These are phyloP conservation scores for Russula brevipes DNA, from an alignment of 768 basidiomycete genomes.

Conservation along the genomic window DNA sequence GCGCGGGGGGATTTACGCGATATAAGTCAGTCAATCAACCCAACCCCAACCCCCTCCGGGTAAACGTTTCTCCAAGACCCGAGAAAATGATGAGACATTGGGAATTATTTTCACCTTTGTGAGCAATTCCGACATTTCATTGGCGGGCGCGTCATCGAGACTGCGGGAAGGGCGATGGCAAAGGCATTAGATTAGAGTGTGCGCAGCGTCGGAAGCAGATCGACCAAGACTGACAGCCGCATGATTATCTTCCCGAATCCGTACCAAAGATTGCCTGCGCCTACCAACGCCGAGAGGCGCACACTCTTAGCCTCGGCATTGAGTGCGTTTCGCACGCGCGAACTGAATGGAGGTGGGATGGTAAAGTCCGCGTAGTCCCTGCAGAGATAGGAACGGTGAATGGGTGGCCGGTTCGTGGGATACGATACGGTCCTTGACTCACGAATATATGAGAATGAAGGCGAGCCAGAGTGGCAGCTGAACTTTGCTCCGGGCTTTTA, in stretches of 20 bases:
- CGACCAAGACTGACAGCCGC: constrained; percentile 55
- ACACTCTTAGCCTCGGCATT: constrained; percentile 87
- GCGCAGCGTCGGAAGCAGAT: neutral
- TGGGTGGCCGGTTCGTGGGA: neutral
- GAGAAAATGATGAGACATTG: too few relatives aligned
- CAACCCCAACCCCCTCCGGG: too few relatives aligned
- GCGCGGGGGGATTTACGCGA: neutral
- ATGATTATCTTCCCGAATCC: constrained; percentile 83
- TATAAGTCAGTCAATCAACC: neutral
- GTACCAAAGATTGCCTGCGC: constrained; percentile 88
- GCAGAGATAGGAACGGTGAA: neutral
- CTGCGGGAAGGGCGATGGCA: constrained; percentile 36
- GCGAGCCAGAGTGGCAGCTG: constrained; percentile 91
- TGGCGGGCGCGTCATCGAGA: constrained; percentile 67
- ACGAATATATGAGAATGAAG: constrained; percentile 81
- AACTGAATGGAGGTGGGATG: constrained; percentile 71
- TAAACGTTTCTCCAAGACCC: too few relatives aligned
- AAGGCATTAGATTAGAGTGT: neutral
- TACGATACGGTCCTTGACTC: constrained; percentile 20
- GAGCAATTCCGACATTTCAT: constrained; percentile 66
- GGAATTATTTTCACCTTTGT: constrained; percentile 43
- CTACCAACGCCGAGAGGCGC: constrained; percentile 74
- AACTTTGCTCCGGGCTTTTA: constrained; percentile 67
- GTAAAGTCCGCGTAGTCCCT: constrained; percentile 89
- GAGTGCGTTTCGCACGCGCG: constrained; percentile 77